Evolutionary conservation across 768 basidiomycete species (phyloP), one percentile per base, ranked within the genome.

Genomic region (Crucibulum laeve): DNA sequence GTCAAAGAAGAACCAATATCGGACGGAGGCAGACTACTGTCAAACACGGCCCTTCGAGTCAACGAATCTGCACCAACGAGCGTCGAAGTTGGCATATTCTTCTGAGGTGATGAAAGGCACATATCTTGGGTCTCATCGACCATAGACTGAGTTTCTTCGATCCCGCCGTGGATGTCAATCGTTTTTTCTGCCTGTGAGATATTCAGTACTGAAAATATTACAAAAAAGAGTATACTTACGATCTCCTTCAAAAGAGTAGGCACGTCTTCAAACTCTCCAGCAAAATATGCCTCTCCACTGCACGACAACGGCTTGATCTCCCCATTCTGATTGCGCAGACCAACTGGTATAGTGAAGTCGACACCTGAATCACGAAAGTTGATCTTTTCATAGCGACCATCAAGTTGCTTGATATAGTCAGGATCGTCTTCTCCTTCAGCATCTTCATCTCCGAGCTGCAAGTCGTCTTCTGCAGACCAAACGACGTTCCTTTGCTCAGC

Each of bases 381-480:
- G 15, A 55, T 42, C 40, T 37, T 55, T 24, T 52, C 49, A 39
- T 62, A 68, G n/a, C 57, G 57, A 25, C 69, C 71, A 48, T 72
- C 68, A 4, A 64, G 49, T 38, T 59, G 59, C 28, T 43, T 48
- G 26, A 60, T 48, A 48, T 69, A 73, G 26, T 76, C 76, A 0
- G 69, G 67, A 51, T 82, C 79, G 19, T 75, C 75, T 40, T 85
- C 82, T 6, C 79, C 79, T 8, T 78, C 72, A 5, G 78, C 81
- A 55, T 87, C 84, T 11, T 56, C 51, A 42, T 80, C 81, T 15
- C 61, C 52, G 3, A 63, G 59, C 17, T 68, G 70, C 28, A 82
- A 77, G 10, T 72, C 74, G 45, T 67, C 64, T 47, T 78, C 77
- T 5, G 62, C 73, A 17, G 77, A 71, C 87, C 87, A 91, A 6